Base-by-base conservation (phyloP, 768 basidiomycete genomes). In the Termitomyces sp. region DNA sequence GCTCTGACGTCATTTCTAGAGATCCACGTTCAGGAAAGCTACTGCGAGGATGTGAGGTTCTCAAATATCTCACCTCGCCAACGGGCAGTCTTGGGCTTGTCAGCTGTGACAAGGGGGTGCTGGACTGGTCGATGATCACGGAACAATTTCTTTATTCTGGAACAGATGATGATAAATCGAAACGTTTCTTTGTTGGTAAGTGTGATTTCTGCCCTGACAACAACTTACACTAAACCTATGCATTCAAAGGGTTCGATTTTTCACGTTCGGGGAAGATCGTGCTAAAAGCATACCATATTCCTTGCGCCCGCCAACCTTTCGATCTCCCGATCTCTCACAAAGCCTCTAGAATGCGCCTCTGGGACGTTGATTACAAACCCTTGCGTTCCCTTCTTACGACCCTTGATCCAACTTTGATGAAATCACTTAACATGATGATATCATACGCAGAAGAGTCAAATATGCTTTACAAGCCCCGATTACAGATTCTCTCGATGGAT, bases 101-200 rank as follows among this genome's bases (percentile, higher is more conserved):
- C 12, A 58, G 56, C 41, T 62, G 61, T 19, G 63, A 60, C 2
- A 58, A 63, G 17, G 63, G 61, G 10, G 63, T 59, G 16, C 60
- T 70, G 56, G 55, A 64, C 25, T 71, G 70, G 70, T 63, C 67
- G 17, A 66, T 58, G 45, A 61, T 61, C 30, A 67, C 68, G 41
- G 67, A 70, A 51, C 41, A 57, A n/a, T 70, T 67, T 45, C 63
- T 71, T 16, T 68, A 66, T 54, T 64, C 67, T 28, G 59, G 61
- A 3, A 59, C 55, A 39, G 60, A 63, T 19, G 25, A 40, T 27
- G 25, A 40, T n/a, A 28, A 17, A 5, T 65, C 63, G 5, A 70
- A 66, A 59, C 60, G 67, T 17, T 69, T 71, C 54, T 71, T 71
- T 51, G 62, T 71, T 46, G 70, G 70, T 70, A 52, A 42, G 67